Evolutionary conservation across 805 yeast species (phyloP), one percentile per base, ranked within the genome.

Genomic region (Candida quercuum): DNA sequence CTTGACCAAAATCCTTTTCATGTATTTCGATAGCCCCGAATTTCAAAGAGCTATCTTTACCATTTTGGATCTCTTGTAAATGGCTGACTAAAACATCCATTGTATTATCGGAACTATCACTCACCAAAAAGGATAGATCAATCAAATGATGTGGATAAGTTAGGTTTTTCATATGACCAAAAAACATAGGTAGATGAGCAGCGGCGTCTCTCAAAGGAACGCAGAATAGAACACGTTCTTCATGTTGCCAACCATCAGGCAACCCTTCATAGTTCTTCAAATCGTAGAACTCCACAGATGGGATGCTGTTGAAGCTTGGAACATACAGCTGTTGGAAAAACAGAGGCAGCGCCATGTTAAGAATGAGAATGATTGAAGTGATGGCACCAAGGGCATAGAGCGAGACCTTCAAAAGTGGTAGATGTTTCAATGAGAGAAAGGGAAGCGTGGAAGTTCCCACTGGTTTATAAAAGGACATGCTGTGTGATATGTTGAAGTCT

Each of bases 131-230:
- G 16, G 96, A 76, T 57, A 71, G 70, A 58, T 89, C 97, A 37
- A 89, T 81, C 42, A 86, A 68, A 52, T 81, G 76, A 59, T 89
- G 97, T 16, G 96, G 96, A 60, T 88, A 88, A 1, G 95, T 78
- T 56, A 88, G 68, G 57, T 81, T 81, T 40, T 63, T 69, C 82
- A 89, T 73, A 61, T 88, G 95, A 27, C 78, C 71, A 54, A 89
- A 89, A 54, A 89, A 87, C 86, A 87, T 82, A 28, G 91, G 89
- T 57, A 89, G 67, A 65, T 88, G 96, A 16, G 82, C 76, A 6
- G 88, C 85, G 1, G 97, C 97, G 57, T 89, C 96, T 64, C 97
- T 76, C 48, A 89, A 67, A 3, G 97, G 97, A 13, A 89, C 95
- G 53, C 94, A 81, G 49, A 87, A 85, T 40, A 89, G 64, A 14